Evolutionary conservation across 441 rosid genomes (phyloP), one percentile per base, ranked within the genome.

Genomic region (Corymbia citriodora): DNA sequence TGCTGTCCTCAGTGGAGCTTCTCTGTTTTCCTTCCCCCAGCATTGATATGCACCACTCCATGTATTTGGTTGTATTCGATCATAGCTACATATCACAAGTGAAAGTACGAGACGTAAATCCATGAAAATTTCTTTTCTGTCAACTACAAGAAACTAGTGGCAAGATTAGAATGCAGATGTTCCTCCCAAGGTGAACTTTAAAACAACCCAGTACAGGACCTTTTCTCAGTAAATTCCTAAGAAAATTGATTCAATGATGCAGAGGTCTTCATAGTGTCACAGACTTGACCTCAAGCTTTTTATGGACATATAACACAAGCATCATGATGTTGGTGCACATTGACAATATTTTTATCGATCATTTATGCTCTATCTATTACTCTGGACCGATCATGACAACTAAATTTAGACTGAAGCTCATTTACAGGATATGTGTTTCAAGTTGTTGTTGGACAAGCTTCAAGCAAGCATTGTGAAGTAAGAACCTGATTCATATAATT

Each of bases 21-120:
- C 99, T 54, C 99, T 95, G 93, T 97, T 98, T 93, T 98, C 99
- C 89, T 95, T 96, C 50, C 99, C 99, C 99, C 99, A 98, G 92
- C 99, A 97, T 50, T 93, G 97, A 90, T 94, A 98, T 89, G 99
- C 99, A 90, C 99, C 99, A 89, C 97, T 97, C 97, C 97, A 98
- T 87, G 96, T 96, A 89, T 97, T 95, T 29, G 99, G 99, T 91
- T 96, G 97, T 89, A 97, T 93, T 40, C 99, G 98, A 91, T 98
- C 98, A 93, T 98, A 98, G 93, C 99, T 98, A 88, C 54, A 93
- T 11, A 88, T 33, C 91, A 86, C 48, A 55, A 88, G 87, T 61
- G 14, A 17, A 36, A 50, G 63, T 8, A 12, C 13, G 49, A 86
- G 48, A 29, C 57, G 74, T 23, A 17, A 70, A 70, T 48, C 33